These are phyloP conservation scores for Gaertneriomyces sp. DNA, from an alignment of 192 early-diverging fungal species.

Conservation along the genomic window DNA sequence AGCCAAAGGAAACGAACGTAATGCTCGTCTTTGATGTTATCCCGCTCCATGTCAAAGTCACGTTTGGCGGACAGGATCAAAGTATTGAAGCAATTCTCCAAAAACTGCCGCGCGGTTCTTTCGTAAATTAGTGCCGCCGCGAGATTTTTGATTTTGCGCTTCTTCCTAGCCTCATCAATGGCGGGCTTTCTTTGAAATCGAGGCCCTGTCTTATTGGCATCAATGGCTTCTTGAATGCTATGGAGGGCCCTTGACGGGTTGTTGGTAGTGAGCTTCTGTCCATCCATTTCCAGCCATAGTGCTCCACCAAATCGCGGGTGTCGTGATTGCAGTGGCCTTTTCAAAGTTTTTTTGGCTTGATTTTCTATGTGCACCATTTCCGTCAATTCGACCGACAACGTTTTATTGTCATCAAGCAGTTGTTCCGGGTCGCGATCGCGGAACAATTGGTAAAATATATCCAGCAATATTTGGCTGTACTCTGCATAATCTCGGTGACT, in stretches of 20 bases:
- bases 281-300: conserved; percentile 34
- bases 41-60: conserved; percentile 43
- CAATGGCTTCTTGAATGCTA: conserved; percentile 25
- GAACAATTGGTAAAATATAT: conserved; percentile 63
- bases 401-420: conserved; percentile 13
- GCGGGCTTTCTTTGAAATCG: background rate
- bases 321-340: conserved; percentile 23
- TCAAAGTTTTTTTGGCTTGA: conserved; percentile 4
- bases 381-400: background rate
- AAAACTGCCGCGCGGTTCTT: conserved; percentile 30
- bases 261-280: conserved; percentile 26
- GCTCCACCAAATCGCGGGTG: conserved; percentile 50
- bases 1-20: conserved; percentile 35
- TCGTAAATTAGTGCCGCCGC: conserved; percentile 23
- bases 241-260: conserved; percentile 15
- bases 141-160: conserved; percentile 12
- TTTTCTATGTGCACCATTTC: conserved; percentile 23
- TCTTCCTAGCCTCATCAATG: conserved; percentile 13
- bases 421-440: conserved; percentile 48
- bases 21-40: conserved; percentile 36
- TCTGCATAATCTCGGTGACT: conserved; percentile 55
- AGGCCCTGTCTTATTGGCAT: conserved; percentile 17
- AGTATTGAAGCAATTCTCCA: conserved; percentile 46
- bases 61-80: conserved; percentile 36
- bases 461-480: conserved; percentile 60